Evolutionary conservation across 495 filamentous ascomycete genomes (phyloP).

Genomic region (Neurospora sublineolata): DNA sequence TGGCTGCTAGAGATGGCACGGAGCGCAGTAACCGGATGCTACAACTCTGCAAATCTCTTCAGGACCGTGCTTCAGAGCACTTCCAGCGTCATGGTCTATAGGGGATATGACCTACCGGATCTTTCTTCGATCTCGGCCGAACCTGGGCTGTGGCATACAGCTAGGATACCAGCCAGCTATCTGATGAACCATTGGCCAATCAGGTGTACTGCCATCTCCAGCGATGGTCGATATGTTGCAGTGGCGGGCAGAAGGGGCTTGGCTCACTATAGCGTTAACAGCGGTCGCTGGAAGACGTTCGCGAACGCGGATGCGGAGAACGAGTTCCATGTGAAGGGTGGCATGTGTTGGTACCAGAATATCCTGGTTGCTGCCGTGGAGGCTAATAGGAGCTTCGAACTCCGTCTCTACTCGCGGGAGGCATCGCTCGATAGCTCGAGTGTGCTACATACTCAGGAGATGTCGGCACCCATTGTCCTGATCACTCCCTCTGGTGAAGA

Average conservation of each 20-base stretch:
- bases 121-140: constrained; percentile 88
- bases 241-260: constrained; percentile 86
- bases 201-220: constrained; percentile 68
- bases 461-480: constrained; percentile 75
- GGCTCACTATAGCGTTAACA: constrained; percentile 90
- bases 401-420: constrained; percentile 88
- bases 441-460: constrained; percentile 59
- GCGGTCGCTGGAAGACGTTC: constrained; percentile 93
- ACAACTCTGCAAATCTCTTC: constrained; percentile 78
- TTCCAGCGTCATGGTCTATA: constrained; percentile 76
- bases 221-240: constrained; percentile 88
- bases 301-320: constrained; percentile 70
- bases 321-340: constrained; percentile 82
- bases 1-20: constrained; percentile 88
- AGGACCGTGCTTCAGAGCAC: constrained; percentile 80
- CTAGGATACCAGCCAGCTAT: constrained; percentile 75
- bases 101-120: constrained; percentile 83
- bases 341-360: constrained; percentile 98
- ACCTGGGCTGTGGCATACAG: constrained; percentile 81
- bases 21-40: constrained; percentile 81
- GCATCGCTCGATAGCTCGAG: constrained; percentile 60
- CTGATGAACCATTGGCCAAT: constrained; percentile 89
- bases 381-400: constrained; percentile 67
- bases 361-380: constrained; percentile 92
- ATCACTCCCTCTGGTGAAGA: constrained; percentile 84